Evolutionary conservation across 495 filamentous ascomycete species (phyloP).

Genomic region (Lasiosphaeria miniovina): DNA sequence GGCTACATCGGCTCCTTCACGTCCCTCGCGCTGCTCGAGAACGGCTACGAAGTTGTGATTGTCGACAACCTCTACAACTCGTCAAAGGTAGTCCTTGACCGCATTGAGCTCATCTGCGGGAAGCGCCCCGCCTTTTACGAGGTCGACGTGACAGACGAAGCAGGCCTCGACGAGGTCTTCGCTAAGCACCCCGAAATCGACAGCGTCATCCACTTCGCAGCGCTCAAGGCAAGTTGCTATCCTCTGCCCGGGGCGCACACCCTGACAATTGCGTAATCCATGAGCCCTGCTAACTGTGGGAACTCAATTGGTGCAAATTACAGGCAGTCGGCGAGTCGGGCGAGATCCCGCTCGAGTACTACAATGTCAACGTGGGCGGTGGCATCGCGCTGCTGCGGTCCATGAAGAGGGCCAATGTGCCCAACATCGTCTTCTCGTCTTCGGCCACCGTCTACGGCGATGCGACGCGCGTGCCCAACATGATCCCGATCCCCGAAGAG

Average conservation of each 20-base stretch:
- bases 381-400: constrained; percentile 81
- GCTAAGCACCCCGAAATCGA: constrained; percentile 86
- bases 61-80: constrained; percentile 97
- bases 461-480: constrained; percentile 90
- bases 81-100: constrained; percentile 79
- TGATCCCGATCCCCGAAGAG: constrained; percentile 97
- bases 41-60: constrained; percentile 94
- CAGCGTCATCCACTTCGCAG: constrained; percentile 97
- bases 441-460: constrained; percentile 98
- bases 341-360: constrained; percentile 96
- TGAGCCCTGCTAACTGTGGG: not conserved
- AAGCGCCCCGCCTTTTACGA: constrained; percentile 84
- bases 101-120: constrained; percentile 89
- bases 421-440: constrained; percentile 96
- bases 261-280: no score
- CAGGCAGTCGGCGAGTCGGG: constrained; percentile 94
- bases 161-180: constrained; percentile 82
- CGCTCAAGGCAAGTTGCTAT: constrained; percentile 71
- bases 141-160: constrained; percentile 82
- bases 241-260: no score
- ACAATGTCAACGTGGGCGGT: constrained; percentile 92
- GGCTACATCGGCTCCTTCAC: constrained; percentile 99
- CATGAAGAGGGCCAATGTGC: constrained; percentile 85
- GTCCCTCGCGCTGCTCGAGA: constrained; percentile 81
- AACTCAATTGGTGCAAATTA: constrained; percentile 3